These are phyloP conservation scores for Clarireedia paspali DNA, from an alignment of 2,329 filamentous ascomycete species.

Conservation along the genomic window DNA sequence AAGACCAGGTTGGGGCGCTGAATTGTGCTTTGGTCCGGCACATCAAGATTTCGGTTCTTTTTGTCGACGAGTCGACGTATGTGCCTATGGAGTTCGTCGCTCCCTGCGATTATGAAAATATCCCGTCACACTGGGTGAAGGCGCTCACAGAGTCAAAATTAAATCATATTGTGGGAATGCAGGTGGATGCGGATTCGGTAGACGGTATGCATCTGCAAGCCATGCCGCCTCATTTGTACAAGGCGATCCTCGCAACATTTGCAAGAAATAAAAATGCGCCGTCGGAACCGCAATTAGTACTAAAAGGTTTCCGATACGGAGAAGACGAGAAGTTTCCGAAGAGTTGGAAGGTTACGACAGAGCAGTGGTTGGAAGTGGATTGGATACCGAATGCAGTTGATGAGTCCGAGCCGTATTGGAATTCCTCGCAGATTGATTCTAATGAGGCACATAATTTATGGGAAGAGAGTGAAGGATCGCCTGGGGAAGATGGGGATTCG, in stretches of 20 bases:
- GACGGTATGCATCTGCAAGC: background rate
- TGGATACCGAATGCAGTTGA: background rate
- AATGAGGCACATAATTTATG: conserved; percentile 2
- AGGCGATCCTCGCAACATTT: background rate
- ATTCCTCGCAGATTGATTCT: background rate
- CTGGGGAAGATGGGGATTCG: background rate
- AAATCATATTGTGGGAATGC: conserved; percentile 1
- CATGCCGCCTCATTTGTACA: conserved; percentile 2
- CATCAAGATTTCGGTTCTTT: conserved; percentile 3
- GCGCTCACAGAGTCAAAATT: background rate
- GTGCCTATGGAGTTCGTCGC: background rate
- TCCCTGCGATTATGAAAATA: conserved; percentile 3
- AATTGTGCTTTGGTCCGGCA: conserved; percentile 1
- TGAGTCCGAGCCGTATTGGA: conserved; percentile 7
- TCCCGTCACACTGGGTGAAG: conserved; percentile 4
- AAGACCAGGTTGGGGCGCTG: background rate
- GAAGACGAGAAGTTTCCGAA: conserved; percentile 3
- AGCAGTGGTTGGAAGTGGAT: conserved; percentile 5
- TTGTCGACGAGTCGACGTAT: conserved; percentile 1
- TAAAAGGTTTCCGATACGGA: background rate
- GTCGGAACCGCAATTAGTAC: background rate
- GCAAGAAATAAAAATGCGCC: background rate
- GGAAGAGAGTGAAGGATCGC: background rate
- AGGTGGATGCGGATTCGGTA: background rate
- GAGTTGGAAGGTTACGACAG: background rate